A percentile compares a stretch with the other conserved stretches of the same genome.
These are phyloP conservation scores for Globisporangium solare DNA, from an alignment of 352 stramenopile species.

Conservation along the genomic window DNA sequence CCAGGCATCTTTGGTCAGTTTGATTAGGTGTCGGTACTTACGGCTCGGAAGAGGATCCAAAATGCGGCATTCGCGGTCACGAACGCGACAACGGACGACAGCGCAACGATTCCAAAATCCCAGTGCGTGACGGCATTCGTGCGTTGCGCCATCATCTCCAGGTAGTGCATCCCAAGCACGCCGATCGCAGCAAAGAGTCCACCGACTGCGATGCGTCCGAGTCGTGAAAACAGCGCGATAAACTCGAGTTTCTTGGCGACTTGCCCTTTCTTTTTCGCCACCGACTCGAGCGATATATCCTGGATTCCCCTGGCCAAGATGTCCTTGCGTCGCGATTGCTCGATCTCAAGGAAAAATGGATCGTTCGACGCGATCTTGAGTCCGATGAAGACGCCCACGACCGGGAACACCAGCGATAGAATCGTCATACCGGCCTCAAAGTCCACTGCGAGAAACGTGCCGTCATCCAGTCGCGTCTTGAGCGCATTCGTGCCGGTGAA, in stretches of 20 bases:
- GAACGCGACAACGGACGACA: conserved; percentile 52
- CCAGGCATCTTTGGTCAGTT: no score
- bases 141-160: conserved; percentile 64
- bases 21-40: conserved; percentile 10
- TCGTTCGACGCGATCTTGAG: conserved; percentile 51
- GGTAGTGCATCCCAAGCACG: conserved; percentile 68
- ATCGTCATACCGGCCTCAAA: conserved; percentile 56
- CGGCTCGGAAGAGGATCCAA: conserved; percentile 64
- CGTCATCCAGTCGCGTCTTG: conserved; percentile 27
- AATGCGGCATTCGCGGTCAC: conserved; percentile 55
- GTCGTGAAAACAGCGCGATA: conserved; percentile 51
- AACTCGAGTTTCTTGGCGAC: conserved; percentile 41
- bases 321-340: conserved; percentile 31
- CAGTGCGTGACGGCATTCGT: conserved; percentile 33
- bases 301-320: conserved; percentile 26
- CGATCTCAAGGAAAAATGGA: conserved; percentile 58
- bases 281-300: conserved; percentile 31
- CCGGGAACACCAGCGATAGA: conserved; percentile 46
- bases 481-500: conserved; percentile 66
- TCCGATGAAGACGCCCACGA: conserved; percentile 49
- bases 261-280: conserved; percentile 40
- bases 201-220: conserved; percentile 41
- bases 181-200: conserved; percentile 47
- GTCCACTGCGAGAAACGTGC: conserved; percentile 29
- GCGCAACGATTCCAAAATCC: conserved; percentile 30